These are phyloP conservation scores for Spinacia oleracea DNA, from an alignment of 179 eudicot species.

Conservation along the genomic window DNA sequence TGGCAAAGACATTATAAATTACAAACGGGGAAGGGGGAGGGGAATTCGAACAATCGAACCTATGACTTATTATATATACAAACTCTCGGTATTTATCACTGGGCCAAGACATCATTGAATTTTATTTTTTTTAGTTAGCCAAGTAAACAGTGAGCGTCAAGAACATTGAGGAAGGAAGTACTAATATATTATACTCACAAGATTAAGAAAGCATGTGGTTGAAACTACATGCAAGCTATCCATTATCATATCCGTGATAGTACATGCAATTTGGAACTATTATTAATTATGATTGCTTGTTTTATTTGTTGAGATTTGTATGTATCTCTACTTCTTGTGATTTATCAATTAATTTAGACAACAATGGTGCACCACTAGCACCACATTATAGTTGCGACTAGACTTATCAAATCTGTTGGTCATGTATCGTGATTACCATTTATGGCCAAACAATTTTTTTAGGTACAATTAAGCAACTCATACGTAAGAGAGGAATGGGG, in stretches of 20 bases:
- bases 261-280: constrained; percentile 2
- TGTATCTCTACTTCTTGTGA: background rate
- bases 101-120: no score
- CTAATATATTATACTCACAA: background rate
- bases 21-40: no score
- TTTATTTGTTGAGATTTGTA: background rate
- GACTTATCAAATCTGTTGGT: constrained; percentile 57
- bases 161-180: no score
- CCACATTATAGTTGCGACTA: constrained; percentile 35
- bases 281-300: background rate
- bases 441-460: constrained; percentile 48
- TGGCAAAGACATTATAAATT: no score
- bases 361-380: background rate
- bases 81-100: no score
- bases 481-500: no score
- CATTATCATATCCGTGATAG: constrained; percentile 2
- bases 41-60: no score
- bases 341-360: background rate
- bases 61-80: no score
- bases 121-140: no score
- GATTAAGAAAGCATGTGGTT: background rate
- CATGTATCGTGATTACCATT: constrained; percentile 56
- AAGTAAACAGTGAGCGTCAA: no score
- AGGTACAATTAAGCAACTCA: no score
- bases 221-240: background rate